Evolutionary conservation across 805 yeast species (phyloP), one percentile per base, ranked within the genome.

Genomic region (Lachancea kluyveri): DNA sequence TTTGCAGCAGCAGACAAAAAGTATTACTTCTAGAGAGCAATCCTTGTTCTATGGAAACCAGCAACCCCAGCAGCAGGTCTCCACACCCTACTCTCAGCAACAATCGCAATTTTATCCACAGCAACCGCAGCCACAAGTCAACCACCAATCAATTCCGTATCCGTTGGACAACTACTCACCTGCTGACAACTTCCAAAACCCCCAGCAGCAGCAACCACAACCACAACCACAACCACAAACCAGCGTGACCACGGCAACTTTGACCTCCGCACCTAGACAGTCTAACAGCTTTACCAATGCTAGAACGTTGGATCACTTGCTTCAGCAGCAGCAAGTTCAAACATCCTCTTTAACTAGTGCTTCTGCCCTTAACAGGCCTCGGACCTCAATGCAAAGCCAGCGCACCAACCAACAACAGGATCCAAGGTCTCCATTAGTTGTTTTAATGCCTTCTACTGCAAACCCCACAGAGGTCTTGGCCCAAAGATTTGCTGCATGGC

Each of bases 391-490:
- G 17, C 40, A 38, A 26, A 33, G 37, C 17, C 35, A 28, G 4
- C 33, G 30, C 4, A 40, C 39, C 26, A 38, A 34, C 28, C 40
- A 43, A 30, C 46, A 48, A 28, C 45, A 47, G 24, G 74, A 71
- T 39, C 69, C 72, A 8, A 48, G 70, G 8, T 70, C 71, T 30
- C 79, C 79, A 1, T 51, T 72, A 17, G 49, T 57, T 1, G 59
- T 70, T 6, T 52, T 62, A 20, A 62, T 79, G 23, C 87, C 87
- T 5, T 66, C 73, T 6, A 57, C 62, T 25, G 74, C 81, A 3
- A 75, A 75, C 44, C 97, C 97, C 8, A 87, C 96, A 1, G 96
- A 88, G 36, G 73, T 83, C 5, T 64, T 90, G 38, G 92, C 95
- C 2, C 69, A 74, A 17, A 67, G 97, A 41, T 88, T 90, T 55